Evolutionary conservation across 2,329 filamentous ascomycete species (phyloP).

Genomic region (Nemania bipapillata): DNA sequence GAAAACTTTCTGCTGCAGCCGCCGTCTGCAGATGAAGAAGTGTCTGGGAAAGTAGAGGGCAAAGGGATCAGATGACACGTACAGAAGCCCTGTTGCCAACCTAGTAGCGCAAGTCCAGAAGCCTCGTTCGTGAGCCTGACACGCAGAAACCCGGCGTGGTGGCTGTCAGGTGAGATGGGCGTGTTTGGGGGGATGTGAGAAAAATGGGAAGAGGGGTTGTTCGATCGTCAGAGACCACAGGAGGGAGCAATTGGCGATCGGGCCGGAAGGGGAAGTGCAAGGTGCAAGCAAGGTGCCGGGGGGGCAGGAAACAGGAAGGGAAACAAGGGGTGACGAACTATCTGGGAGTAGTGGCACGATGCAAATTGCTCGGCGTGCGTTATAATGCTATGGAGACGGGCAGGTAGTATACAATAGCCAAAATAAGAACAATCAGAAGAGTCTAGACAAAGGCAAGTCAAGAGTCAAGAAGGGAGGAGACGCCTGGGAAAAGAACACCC

Average conservation of each 20-base stretch:
- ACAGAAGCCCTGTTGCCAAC: neutral
- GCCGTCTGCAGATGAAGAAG: constrained; percentile 31
- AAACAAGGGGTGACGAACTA: constrained; percentile 1
- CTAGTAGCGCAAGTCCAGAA: neutral
- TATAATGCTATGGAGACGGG: neutral
- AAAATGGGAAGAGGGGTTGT: constrained; percentile 7
- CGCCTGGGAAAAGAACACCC: constrained; percentile 2
- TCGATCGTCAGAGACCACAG: constrained; percentile 5
- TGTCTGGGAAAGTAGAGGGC: constrained; percentile 5
- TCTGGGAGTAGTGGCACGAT: neutral
- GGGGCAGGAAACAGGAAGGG: neutral
- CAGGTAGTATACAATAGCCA: neutral
- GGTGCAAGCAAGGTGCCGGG: neutral
- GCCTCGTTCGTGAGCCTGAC: constrained; percentile 23
- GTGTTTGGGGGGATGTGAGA: neutral
- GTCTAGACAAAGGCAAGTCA: neutral
- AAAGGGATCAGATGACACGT: constrained; percentile 31
- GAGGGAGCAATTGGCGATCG: constrained; percentile 30
- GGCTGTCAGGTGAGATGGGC: constrained; percentile 33
- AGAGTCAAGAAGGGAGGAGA: neutral
- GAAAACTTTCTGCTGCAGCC: constrained; percentile 21
- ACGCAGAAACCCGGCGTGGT: constrained; percentile 7
- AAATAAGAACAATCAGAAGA: neutral
- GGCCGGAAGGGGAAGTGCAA: constrained; percentile 13
- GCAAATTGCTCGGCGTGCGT: neutral